Evolutionary conservation across 257 asterid species (phyloP).

Genomic region (Echites panduratus): DNA sequence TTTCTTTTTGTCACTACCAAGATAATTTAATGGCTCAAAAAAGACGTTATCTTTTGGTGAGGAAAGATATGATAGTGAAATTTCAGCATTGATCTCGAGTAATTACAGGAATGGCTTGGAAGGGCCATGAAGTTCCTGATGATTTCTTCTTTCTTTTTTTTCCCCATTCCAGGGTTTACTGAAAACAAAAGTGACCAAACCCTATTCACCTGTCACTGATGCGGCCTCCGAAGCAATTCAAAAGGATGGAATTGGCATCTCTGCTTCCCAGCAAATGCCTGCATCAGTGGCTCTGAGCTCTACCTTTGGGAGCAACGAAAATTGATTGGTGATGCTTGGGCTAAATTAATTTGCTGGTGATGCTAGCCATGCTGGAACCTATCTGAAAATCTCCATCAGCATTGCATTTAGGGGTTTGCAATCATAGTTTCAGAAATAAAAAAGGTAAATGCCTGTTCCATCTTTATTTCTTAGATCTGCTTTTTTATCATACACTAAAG

Average conservation of each 20-base stretch:
- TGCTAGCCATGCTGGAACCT: neutral
- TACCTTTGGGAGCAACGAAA: slow-evolving; percentile 65
- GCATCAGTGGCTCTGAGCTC: slow-evolving; percentile 47
- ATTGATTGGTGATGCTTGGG: slow-evolving; percentile 29
- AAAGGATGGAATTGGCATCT: slow-evolving; percentile 34
- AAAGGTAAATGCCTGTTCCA: neutral
- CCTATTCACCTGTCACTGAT: slow-evolving; percentile 71
- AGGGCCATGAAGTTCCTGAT: slow-evolving; percentile 9
- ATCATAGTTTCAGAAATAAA: neutral
- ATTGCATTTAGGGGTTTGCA: neutral
- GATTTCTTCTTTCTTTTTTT: neutral
- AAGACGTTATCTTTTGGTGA: neutral
- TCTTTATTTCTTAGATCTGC: too few species aligned
- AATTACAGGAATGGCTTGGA: neutral
- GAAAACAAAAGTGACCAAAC: slow-evolving; percentile 71
- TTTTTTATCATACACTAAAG: neutral
- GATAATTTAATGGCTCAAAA: neutral
- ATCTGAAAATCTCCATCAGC: neutral
- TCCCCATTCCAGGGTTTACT: slow-evolving; percentile 44
- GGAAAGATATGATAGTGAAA: neutral
- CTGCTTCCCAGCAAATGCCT: slow-evolving; percentile 82
- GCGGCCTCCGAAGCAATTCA: slow-evolving; percentile 32
- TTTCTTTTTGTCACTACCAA: slow-evolving; percentile 8
- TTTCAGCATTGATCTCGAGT: slow-evolving; percentile 1
- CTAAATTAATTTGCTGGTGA: neutral